A percentile compares a stretch with the other conserved stretches of the same genome.
phyloP scores from a whole-genome alignment of 176 grass and related monocot genomes.

The Leersia perrieri region DNA sequence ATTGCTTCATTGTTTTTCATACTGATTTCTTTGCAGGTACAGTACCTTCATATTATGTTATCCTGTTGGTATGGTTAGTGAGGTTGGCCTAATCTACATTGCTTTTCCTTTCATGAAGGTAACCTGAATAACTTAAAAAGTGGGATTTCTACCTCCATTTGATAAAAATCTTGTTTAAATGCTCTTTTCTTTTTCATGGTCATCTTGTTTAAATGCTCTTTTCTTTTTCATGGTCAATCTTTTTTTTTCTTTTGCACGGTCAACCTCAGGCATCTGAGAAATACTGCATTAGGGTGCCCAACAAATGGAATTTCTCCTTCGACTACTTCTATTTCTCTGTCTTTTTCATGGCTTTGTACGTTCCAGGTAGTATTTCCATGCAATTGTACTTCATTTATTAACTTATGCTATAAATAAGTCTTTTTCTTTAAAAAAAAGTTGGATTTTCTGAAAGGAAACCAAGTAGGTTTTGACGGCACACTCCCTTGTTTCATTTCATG shows the following conservation, averaged over 20 bases:
- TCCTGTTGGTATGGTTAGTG: neutral
- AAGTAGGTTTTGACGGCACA: neutral
- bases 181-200: no score
- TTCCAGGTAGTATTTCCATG: slow-evolving; percentile 29
- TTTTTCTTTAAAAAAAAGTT: neutral
- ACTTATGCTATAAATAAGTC: neutral
- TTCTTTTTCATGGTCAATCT: no score
- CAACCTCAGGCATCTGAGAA: neutral
- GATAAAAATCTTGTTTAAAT: neutral
- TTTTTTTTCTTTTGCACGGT: neutral
- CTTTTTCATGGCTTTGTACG: slow-evolving; percentile 6
- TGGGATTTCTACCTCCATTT: neutral
- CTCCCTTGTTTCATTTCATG: neutral
- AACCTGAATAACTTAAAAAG: neutral
- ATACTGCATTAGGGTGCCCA: slow-evolving; percentile 38
- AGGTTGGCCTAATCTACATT: slow-evolving; percentile 4
- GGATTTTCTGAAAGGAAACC: neutral
- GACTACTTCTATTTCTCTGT: slow-evolving; percentile 13
- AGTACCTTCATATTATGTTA: neutral
- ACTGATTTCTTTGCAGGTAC: slow-evolving; percentile 7
- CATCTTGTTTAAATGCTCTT: neutral
- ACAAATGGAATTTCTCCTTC: slow-evolving; percentile 53
- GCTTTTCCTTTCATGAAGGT: slow-evolving; percentile 30
- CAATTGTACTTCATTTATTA: neutral
- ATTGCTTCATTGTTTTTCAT: neutral